Base-by-base conservation (phyloP, 2,329 filamentous ascomycete species). In the Stagonosporopsis tanaceti region DNA sequence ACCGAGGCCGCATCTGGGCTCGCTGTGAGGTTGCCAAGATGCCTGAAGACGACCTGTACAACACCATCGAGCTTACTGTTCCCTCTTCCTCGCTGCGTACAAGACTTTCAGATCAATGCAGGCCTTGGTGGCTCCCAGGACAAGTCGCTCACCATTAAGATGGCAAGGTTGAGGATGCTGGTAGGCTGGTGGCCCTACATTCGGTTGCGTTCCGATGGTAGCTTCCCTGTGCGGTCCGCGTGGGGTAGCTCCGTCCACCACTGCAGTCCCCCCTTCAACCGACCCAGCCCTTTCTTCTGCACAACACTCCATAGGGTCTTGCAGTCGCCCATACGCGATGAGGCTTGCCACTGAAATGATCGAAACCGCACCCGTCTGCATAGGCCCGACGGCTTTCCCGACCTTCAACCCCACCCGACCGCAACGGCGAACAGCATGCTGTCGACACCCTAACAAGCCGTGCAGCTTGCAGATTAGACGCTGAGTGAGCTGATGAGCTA, bases 191-290 rank as follows among this genome's bases (percentile, higher is more conserved):
- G 42, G 44, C 50, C 34, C 32, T 46, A 25, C 15, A 30, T 20
- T 34, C 47, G 50, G 34, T 39, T 34, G 42, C 35, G 50, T 32
- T 40, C 42, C 50, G 50, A 5, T n/a, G 32, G 32, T 38, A 53
- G 40, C 46, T 55, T 55, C 34, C 45, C 38, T 45, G 39, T 32
- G 8, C 30, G 25, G n/a, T 37, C 37, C 46, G 30, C 45, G 52
- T 48, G 52, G 45, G 52, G 52, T 50, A 45, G 46, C 52, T 55
- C 52, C n/a, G 27, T 45, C 46, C 32, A 45, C 46, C 32, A 45
- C 40, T 45, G 34, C 40, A 50, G 32, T 47, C 24, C 5, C 12
- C 39, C 24, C 30, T 35, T 32, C 52, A 39, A 38, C 25, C 9
- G 4, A 39, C 20, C 39, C 17, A 38, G 39, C 32, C 34, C 20